Conservation (phyloP, 1,284 basidiomycete species). For the Tetrapyrgos nigripes region DNA sequence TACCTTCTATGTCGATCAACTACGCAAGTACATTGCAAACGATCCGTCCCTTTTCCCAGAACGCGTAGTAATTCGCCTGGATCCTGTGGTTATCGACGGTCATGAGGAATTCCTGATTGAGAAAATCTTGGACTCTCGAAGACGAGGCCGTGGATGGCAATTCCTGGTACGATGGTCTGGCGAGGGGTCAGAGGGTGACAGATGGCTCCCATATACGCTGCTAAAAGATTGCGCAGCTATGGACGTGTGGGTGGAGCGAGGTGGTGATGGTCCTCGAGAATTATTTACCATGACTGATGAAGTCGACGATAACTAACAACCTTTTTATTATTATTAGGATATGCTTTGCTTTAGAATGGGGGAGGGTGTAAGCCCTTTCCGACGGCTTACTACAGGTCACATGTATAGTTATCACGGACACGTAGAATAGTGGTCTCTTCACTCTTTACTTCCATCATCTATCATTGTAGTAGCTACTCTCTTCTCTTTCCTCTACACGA, state of each 20-base stretch:
- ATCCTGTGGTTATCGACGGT: background rate
- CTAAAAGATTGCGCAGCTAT: slow-evolving; percentile 20
- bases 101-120: slow-evolving; percentile 3
- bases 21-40: background rate
- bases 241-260: slow-evolving; percentile 16
- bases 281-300: no score
- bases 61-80: background rate
- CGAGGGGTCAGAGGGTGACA: slow-evolving; percentile 7
- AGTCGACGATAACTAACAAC: no score
- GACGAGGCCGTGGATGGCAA: slow-evolving; percentile 12
- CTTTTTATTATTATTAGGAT: no score
- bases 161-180: slow-evolving; percentile 19
- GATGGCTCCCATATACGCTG: slow-evolving; percentile 19
- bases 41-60: background rate
- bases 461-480: no score
- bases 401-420: no score
- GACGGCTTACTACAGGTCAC: no score
- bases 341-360: no score
- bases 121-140: slow-evolving; percentile 7
- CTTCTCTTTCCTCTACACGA: no score
- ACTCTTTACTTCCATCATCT: no score
- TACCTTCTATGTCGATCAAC: background rate
- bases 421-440: no score
- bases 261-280: slow-evolving; percentile 12
- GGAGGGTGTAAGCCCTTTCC: no score